These are phyloP conservation scores for Carex cristatella DNA, from an alignment of 176 grass and related monocot genomes.

Conservation along the genomic window DNA sequence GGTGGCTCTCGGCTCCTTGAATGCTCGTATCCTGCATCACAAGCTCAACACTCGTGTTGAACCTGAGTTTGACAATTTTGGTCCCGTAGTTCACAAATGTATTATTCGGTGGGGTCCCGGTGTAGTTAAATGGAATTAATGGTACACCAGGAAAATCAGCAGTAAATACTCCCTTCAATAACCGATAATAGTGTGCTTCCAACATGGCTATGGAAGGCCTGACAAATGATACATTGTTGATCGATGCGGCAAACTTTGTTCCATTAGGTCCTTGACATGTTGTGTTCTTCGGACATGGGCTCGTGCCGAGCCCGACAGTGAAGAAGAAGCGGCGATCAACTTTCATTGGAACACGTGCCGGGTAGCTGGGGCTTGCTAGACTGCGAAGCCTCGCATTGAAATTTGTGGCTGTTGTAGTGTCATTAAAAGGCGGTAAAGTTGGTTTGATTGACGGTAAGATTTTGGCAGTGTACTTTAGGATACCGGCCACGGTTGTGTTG, in stretches of 20 bases:
- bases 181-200: slow-evolving; percentile 44
- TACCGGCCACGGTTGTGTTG: slow-evolving; percentile 60
- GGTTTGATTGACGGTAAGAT: neutral
- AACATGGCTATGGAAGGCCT: slow-evolving; percentile 42
- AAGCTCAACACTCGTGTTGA: slow-evolving; percentile 56
- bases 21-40: slow-evolving; percentile 74
- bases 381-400: slow-evolving; percentile 50
- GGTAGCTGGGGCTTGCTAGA: slow-evolving; percentile 30
- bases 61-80: slow-evolving; percentile 31
- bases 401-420: slow-evolving; percentile 39
- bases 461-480: slow-evolving; percentile 43
- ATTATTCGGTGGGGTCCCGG: slow-evolving; percentile 47
- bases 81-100: slow-evolving; percentile 51
- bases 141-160: slow-evolving; percentile 51
- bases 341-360: slow-evolving; percentile 35
- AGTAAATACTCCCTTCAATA: slow-evolving; percentile 47
- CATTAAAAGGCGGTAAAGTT: slow-evolving; percentile 48
- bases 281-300: slow-evolving; percentile 54
- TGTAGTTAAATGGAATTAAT: slow-evolving; percentile 70
- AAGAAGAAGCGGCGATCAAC: slow-evolving; percentile 51
- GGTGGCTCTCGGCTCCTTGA: slow-evolving; percentile 61
- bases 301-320: slow-evolving; percentile 57
- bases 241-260: slow-evolving; percentile 56
- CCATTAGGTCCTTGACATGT: slow-evolving; percentile 72
- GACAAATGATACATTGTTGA: slow-evolving; percentile 73